Evolutionary conservation across 2,329 filamentous ascomycete species (phyloP).

Genomic region (Penicillium sp.): DNA sequence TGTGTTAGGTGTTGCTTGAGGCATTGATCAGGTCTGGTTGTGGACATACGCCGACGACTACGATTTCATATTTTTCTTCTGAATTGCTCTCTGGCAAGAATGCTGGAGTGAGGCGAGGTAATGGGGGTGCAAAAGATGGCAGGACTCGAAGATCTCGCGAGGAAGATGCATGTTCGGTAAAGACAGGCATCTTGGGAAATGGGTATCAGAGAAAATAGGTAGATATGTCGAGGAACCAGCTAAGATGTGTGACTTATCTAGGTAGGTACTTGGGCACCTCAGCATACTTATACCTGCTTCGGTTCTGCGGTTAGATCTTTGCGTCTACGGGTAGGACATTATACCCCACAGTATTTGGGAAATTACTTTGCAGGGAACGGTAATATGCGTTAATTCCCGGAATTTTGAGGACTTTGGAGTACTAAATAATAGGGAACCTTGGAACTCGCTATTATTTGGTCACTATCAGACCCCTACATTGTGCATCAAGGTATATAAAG

Average conservation of each 20-base stretch:
- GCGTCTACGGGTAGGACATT: not conserved
- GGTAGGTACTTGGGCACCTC: not conserved
- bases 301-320: not conserved
- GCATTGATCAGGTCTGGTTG: not conserved
- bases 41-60: slow-evolving; percentile 34
- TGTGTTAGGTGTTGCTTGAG: not conserved
- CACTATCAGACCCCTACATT: no score
- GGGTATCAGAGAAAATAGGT: no score
- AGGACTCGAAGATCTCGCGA: slow-evolving; percentile 41
- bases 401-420: not conserved
- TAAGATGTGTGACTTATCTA: not conserved
- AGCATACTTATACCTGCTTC: not conserved
- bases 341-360: not conserved
- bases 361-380: not conserved
- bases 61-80: slow-evolving; percentile 42
- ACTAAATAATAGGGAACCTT: no score
- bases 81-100: slow-evolving; percentile 12
- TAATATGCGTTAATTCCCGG: not conserved
- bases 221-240: not conserved
- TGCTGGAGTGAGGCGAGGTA: slow-evolving; percentile 35
- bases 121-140: slow-evolving; percentile 41
- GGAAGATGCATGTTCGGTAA: slow-evolving; percentile 35
- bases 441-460: no score
- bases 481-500: not conserved
- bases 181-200: slow-evolving; percentile 37